Base-by-base conservation (phyloP, 1,139 yeast species). In the Insectozyma bohioensis region DNA sequence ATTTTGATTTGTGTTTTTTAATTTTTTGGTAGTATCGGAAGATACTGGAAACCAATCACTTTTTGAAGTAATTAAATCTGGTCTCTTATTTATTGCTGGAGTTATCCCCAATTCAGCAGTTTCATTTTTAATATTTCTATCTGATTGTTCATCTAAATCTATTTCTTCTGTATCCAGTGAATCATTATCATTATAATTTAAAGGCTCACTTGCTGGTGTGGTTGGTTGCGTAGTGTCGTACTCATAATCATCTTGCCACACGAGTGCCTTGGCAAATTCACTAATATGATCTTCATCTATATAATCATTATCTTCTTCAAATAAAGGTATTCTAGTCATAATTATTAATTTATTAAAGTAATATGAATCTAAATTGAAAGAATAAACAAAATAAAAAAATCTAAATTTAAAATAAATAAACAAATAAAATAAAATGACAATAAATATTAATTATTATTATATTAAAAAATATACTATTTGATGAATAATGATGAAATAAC, bases 11-110 rank as follows among this genome's bases (percentile, higher is more conserved):
- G 24, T 30, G 17, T 24, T 16, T 12, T 14, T 19, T 13, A 20
- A 14, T 19, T 27, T 20, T n/a, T 32, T 15, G 4, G 35, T 24
- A 6, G 33, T 24, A 12, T 35, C 39, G 12, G 42, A 56, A 26
- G 68, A 62, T 3, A 79, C 61, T 0, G 88, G 88, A 12, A 74
- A 74, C 90, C 88, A 81, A 51, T 82, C 88, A 43, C 74, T 75
- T 45, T 73, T 71, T 3, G 87, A 79, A 0, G 75, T 54, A 31
- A 82, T 80, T 45, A 67, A 44, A 34, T 51, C 60, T 2, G 58
- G 62, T 34, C 42, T 46, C n/a, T n/a, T n/a, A n/a, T n/a, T n/a
- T 16, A 34, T 19, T 6, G 33, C n/a, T 15, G 38, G 31, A 4
- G 24, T 10, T 20, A 20, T 18, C 17, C 38, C 38, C 4, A 36